These are phyloP conservation scores for Aleurites moluccanus DNA, from an alignment of 441 rosid species.

Conservation along the genomic window DNA sequence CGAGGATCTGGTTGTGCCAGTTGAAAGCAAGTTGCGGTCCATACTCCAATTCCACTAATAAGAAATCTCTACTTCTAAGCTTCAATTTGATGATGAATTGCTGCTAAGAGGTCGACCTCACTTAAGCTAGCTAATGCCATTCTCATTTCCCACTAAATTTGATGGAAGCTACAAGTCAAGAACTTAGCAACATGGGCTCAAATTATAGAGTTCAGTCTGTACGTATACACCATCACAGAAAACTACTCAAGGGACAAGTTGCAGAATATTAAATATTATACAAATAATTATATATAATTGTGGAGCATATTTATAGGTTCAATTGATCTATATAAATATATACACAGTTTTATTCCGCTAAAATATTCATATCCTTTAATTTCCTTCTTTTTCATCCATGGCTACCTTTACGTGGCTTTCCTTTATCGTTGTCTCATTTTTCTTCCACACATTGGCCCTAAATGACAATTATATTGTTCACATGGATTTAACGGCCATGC, in stretches of 20 bases:
- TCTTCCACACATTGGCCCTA: constrained; percentile 22
- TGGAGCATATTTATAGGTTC: not conserved
- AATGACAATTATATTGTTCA: constrained; percentile 51
- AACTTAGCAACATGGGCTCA: not conserved
- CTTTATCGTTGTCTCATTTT: constrained; percentile 7
- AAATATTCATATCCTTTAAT: not conserved
- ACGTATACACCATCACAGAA: not conserved
- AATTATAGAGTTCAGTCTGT: not conserved
- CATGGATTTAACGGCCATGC: constrained; percentile 57
- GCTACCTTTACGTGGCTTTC: constrained; percentile 24
- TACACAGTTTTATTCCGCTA: not conserved
- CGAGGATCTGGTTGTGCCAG: not conserved
- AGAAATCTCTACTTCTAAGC: not conserved
- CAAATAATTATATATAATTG: no score
- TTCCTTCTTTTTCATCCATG: constrained; percentile 12
- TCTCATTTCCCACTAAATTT: not conserved
- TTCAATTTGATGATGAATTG: not conserved
- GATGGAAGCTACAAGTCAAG: not conserved
- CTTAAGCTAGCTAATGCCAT: not conserved
- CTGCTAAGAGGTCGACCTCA: not conserved
- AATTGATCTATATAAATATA: constrained; percentile 19
- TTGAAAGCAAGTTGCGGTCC: not conserved
- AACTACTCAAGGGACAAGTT: not conserved
- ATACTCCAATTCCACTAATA: not conserved
- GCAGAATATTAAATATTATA: not conserved